Base-by-base conservation (phyloP, 1,284 basidiomycete species). In the Ceratobasidium sp. region DNA sequence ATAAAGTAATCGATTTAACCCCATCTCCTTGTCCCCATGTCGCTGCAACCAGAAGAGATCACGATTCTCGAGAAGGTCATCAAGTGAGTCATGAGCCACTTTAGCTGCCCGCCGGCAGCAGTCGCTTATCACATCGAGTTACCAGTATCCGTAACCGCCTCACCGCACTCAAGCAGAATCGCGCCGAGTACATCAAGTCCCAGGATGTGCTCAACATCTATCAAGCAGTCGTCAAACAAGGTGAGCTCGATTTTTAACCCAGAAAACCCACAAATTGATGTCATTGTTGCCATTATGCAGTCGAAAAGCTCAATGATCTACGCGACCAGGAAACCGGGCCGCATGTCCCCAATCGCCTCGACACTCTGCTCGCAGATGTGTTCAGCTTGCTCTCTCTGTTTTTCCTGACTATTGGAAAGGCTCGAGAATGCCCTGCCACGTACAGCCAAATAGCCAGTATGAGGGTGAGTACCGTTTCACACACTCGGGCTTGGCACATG, bases 61-160 rank as follows among this genome's bases (percentile, higher is more conserved):
- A 89, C 93, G 70, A 95, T 99, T 77, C 88, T 99, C 75, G 96
- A 98, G 82, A 84, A 91, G 27, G 86, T 99, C 73, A 95, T 98
- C 79, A 92, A 91, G 93, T 94, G 74, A 69, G 84, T 79, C 69
- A 60, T 56, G 66, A 59, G 50, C 49, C 8, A 50, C 52, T 58
- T 50, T 60, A 64, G 33, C n/a, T 69, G 68, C 70, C 52, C 47
- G 71, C 57, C 70, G 68, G 29, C 62, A 33, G 29, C 29, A 19
- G 49, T 68, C 74, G 59, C 70, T 75, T 74, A 76, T 75, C 73
- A 73, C 74, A 54, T 74, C 29, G 53, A 27, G 41, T 25, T 29
- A 73, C 44, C 76, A 95, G 91, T 79, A 97, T 98, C 77, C 88
- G 96, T 68, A 96, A 97, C 79, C 87, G 89, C 74, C 83, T 91